These are phyloP conservation scores for Umbelopsis sp. DNA, from an alignment of 371 early-diverging fungal species.

Conservation along the genomic window DNA sequence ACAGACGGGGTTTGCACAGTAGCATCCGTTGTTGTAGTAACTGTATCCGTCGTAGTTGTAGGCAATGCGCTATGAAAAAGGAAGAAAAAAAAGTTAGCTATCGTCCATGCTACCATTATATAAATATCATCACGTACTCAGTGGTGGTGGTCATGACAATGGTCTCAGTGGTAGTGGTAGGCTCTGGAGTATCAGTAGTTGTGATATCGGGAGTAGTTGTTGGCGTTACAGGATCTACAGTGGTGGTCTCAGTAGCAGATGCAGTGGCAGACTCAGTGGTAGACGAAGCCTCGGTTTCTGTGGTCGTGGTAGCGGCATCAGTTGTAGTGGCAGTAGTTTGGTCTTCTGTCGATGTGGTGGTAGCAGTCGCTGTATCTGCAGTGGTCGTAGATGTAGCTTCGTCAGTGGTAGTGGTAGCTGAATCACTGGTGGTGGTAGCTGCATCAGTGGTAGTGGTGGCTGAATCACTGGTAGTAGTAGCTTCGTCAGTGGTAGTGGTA, in stretches of 20 bases:
- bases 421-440: conserved; percentile 17
- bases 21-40: neutral
- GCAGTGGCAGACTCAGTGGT: neutral
- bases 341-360: neutral
- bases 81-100: neutral
- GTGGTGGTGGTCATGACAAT: conserved; percentile 19
- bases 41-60: neutral
- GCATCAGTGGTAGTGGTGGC: neutral
- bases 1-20: neutral
- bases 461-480: neutral
- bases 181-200: neutral
- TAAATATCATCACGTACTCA: neutral
- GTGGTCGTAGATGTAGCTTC: neutral
- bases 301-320: neutral
- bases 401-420: neutral
- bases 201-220: neutral
- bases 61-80: neutral
- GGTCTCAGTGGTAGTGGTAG: neutral
- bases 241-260: neutral
- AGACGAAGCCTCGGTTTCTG: neutral
- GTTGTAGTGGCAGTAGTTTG: neutral
- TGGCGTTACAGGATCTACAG: neutral
- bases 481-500: neutral
- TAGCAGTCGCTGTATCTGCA: neutral
- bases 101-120: neutral